These are phyloP conservation scores for Tolypocladium guangdongense DNA, from an alignment of 2,329 filamentous ascomycete species.

Conservation along the genomic window DNA sequence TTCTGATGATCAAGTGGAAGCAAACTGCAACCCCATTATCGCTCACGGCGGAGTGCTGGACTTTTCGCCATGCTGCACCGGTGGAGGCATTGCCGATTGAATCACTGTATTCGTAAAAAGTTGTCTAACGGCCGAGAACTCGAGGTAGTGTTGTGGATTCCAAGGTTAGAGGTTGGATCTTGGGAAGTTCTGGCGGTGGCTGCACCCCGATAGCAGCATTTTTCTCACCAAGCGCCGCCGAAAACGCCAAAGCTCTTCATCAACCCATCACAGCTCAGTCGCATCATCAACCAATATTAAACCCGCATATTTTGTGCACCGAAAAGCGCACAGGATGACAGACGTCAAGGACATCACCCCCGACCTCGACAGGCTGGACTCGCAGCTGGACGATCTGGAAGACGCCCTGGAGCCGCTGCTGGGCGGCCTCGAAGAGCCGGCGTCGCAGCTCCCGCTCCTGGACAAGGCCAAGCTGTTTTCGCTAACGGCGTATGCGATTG, in stretches of 20 bases:
- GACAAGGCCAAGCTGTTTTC: conserved; percentile 92
- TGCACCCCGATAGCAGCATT: neutral
- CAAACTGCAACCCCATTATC: too few relatives aligned
- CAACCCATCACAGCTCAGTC: neutral
- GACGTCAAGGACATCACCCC: conserved; percentile 47
- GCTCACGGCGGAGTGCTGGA: too few relatives aligned
- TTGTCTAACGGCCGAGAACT: too few relatives aligned
- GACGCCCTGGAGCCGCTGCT: conserved; percentile 65
- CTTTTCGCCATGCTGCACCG: too few relatives aligned
- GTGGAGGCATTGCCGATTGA: too few relatives aligned
- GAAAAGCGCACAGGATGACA: conserved; percentile 19
- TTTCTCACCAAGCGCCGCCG: neutral
- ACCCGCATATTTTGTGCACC: neutral
- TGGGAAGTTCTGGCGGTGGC: neutral
- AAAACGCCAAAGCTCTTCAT: neutral
- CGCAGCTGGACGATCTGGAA: conserved; percentile 70
- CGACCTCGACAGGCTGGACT: conserved; percentile 63
- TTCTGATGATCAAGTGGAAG: too few relatives aligned
- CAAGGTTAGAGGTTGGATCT: neutral
- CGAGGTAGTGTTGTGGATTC: neutral
- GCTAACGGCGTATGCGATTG: conserved; percentile 78
- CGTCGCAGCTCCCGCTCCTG: conserved; percentile 75
- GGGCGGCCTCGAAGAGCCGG: conserved; percentile 51
- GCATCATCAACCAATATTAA: neutral
- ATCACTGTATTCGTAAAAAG: too few relatives aligned